These are phyloP conservation scores for Chrysoporthe puriensis DNA, from an alignment of 2,329 filamentous ascomycete genomes.

Conservation along the genomic window DNA sequence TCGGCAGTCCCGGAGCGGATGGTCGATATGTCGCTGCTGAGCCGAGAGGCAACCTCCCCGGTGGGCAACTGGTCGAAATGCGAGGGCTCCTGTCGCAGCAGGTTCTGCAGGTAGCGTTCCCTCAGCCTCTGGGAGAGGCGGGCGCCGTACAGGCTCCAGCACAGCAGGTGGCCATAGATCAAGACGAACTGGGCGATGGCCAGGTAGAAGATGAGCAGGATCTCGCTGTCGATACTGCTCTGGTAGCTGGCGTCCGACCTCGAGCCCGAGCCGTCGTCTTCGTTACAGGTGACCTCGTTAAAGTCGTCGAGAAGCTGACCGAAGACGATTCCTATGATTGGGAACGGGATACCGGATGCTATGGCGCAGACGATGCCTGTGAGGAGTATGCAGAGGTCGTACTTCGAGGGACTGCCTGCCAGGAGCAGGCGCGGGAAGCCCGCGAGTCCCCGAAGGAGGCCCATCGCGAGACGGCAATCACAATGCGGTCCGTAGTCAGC, in stretches of 20 bases:
- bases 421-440: conserved; percentile 32
- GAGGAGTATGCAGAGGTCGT: conserved; percentile 28
- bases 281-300: conserved; percentile 50
- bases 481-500: background rate
- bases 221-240: conserved; percentile 33
- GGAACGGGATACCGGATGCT: conserved; percentile 57
- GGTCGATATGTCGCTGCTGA: conserved; percentile 68
- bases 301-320: conserved; percentile 56
- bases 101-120: conserved; percentile 60
- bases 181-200: conserved; percentile 65
- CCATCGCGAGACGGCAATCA: conserved; percentile 25
- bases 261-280: conserved; percentile 22
- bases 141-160: conserved; percentile 67
- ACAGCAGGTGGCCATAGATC: conserved; percentile 67
- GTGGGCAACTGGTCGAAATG: conserved; percentile 67
- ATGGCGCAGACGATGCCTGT: conserved; percentile 30
- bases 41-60: conserved; percentile 66
- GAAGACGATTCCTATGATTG: conserved; percentile 60
- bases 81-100: conserved; percentile 64
- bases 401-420: conserved; percentile 28
- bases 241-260: conserved; percentile 28
- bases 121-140: conserved; percentile 66
- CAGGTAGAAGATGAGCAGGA: conserved; percentile 60
- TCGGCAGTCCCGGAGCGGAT: conserved; percentile 72
- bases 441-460: conserved; percentile 26